Base-by-base conservation (phyloP, 441 rosid genomes). In the Aquilaria agallochum region DNA sequence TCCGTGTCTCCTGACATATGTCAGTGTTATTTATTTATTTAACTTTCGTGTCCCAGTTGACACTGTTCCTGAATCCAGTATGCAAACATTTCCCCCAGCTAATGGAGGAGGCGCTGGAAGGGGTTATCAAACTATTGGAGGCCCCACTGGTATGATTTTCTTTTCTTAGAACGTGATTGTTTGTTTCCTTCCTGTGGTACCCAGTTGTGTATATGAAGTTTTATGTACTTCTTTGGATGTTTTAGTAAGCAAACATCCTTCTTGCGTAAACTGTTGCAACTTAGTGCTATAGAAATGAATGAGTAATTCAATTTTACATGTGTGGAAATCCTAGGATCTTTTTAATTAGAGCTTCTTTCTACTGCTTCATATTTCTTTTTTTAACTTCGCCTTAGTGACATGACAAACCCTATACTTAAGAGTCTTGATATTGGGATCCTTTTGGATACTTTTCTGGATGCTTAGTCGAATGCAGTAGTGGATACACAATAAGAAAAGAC, bases 81-180 rank as follows among this genome's bases (percentile, higher is more conserved):
- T 91, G 95, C 86, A 87, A 63, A 79, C 60, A 65, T 86, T 84
- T 60, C 94, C 99, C 59, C 95, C 92, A 10, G 68, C 54, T 63
- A 75, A 65, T 63, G 83, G 73, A 50, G 86, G 87, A 58, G 79
- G 73, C 62, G 76, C 68, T 60, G 62, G 83, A 54, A 72, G 66
- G 63, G 92, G 94, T 69, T 94, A 94, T 82, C 97, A 91, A 72
- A 80, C 89, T 71, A 77, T 87, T 66, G 80, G 74, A 51, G 70
- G 36, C 61, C 89, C 92, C n/a, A 65, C 72, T 54, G 97, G 99
- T 94, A 84, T 69, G 67, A 40, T 33, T 32, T 51, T 61, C 63
- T 34, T 36, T 15, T 44, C 33, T 30, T 7, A 20, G 14, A 31
- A 46, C 12, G n/a, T 27, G 12, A 58, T 45, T 3, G 9, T 45